Conservation (phyloP, 345 rosid genomes). For the Eucalyptus curtisii region DNA sequence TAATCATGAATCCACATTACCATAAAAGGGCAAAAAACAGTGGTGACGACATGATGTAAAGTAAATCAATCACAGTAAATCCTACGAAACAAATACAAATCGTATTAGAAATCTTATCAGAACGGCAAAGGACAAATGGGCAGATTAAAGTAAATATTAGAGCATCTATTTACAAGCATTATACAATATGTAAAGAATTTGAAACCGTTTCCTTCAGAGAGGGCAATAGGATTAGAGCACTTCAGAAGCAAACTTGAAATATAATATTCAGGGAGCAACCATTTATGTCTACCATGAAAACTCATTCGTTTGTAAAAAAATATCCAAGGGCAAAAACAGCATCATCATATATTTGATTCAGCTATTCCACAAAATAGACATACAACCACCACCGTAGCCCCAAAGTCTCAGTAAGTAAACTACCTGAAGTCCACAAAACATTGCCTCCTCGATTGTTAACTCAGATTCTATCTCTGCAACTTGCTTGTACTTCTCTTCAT, state of each 20-base stretch:
- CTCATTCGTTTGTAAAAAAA: not conserved
- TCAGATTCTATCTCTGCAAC: constrained; percentile 91
- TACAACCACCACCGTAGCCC: not conserved
- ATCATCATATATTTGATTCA: not conserved
- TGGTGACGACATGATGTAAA: not conserved
- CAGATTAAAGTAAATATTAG: not conserved
- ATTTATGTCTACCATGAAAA: not conserved
- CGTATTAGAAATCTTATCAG: not conserved
- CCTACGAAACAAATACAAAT: not conserved
- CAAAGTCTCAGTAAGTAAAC: not conserved
- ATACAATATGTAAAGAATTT: not conserved
- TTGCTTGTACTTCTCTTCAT: constrained; percentile 96
- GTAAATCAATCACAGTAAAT: not conserved
- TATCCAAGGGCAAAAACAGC: not conserved
- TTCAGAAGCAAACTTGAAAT: not conserved
- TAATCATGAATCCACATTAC: not conserved
- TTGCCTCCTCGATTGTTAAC: constrained; percentile 89
- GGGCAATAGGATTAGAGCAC: not conserved
- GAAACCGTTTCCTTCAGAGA: not conserved
- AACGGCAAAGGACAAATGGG: not conserved
- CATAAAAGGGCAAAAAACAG: not conserved
- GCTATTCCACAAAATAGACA: not conserved
- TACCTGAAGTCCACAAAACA: constrained; percentile 87
- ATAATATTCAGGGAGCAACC: not conserved
- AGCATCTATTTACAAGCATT: not conserved